Evolutionary conservation across 768 basidiomycete species (phyloP), one percentile per base, ranked within the genome.

Genomic region (Termitomyces sp.): DNA sequence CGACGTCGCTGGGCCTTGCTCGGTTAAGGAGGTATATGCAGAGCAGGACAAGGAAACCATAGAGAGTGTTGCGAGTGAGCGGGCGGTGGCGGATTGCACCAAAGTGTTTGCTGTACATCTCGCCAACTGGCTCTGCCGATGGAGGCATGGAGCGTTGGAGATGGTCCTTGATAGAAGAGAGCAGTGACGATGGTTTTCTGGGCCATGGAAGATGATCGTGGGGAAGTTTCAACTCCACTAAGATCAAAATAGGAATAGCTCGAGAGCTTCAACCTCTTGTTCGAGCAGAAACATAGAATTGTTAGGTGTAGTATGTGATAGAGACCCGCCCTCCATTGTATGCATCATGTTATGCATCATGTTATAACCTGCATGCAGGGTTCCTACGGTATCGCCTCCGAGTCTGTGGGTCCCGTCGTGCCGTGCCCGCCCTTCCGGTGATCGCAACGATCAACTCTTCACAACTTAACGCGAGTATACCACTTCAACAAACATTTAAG

Each of bases 41-140:
- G 12, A 70, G 28, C 22, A 72, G 51, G 4, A 71, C 29, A 22
- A 74, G 20, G 29, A 61, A 37, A 34, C 62, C 68, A 60, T 70
- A 77, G 55, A 71, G 44, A 33, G 70, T n/a, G 51, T 66, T 69
- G 47, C 73, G 69, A 47, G 70, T 47, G 16, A 68, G 55, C 12
- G 70, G 67, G 39, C 68, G 66, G 54, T 66, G 69, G 42, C 65
- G 69, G 52, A 64, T 34, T 26, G 49, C 28, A 46, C 39, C 39
- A 34, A 55, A 18, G 42, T 56, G 37, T 41, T 49, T 63, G 33
- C 45, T 51, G 28, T 61, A 57, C 62, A 63, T 65, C 26, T 60
- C 57, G 24, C 34, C 31, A 18, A 54, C 31, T 37, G 55, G 36
- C 49, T 57, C 57, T 20, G 52, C 58, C 56, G 44, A 47, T 4